phyloP scores from a whole-genome alignment of 2,329 filamentous ascomycete genomes.

The Phoma sp. region DNA sequence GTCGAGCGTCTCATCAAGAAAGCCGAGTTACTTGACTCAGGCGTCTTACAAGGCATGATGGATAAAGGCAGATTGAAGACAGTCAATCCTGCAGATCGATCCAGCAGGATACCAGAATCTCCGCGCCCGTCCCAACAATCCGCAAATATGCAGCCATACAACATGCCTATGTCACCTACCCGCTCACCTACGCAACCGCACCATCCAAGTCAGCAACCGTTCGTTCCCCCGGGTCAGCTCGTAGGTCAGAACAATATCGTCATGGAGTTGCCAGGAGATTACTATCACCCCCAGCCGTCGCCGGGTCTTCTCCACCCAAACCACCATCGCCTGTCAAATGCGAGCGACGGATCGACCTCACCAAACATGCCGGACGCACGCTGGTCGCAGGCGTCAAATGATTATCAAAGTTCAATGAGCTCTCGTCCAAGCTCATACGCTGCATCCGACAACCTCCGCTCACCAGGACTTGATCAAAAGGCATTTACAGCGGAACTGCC shows the following conservation, averaged over 20 bases:
- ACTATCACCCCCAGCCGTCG: conserved; percentile 45
- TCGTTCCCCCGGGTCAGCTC: conserved; percentile 30
- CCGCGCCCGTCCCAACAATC: conserved; percentile 26
- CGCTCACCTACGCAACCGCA: conserved; percentile 25
- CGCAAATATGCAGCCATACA: conserved; percentile 36
- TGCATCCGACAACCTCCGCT: conserved; percentile 44
- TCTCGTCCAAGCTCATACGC: conserved; percentile 48
- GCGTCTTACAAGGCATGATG: conserved; percentile 72
- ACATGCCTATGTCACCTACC: conserved; percentile 37
- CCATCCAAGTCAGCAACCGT: conserved; percentile 20
- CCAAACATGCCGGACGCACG: conserved; percentile 38
- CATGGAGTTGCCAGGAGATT: conserved; percentile 55
- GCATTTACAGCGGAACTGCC: conserved; percentile 45
- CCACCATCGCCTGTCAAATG: conserved; percentile 7
- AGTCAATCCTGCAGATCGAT: conserved; percentile 56
- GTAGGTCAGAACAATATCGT: conserved; percentile 43
- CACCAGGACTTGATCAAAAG: conserved; percentile 44
- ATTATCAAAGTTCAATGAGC: conserved; percentile 35
- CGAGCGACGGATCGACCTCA: conserved; percentile 33
- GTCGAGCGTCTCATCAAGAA: conserved; percentile 74
- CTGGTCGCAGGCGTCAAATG: conserved; percentile 42
- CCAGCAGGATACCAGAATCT: conserved; percentile 11
- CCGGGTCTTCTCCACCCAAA: conserved; percentile 36
- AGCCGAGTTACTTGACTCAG: conserved; percentile 72
- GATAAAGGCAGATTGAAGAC: conserved; percentile 70